phyloP scores from a whole-genome alignment of 1,284 basidiomycete species.

The Ganoderma lucidum region DNA sequence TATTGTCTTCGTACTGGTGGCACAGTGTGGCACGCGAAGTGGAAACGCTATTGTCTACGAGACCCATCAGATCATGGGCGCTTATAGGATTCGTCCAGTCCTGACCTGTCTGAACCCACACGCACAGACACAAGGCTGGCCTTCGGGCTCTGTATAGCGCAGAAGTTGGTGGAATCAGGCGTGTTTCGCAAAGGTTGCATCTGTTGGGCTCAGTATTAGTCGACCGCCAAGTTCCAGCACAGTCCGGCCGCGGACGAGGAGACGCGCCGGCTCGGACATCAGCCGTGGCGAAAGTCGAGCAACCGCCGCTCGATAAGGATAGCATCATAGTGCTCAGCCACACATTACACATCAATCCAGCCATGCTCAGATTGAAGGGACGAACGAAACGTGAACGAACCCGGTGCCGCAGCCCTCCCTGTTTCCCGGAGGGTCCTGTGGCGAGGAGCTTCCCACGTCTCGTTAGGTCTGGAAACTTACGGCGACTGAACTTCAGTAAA shows the following conservation, averaged over 20 bases:
- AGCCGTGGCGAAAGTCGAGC: background rate
- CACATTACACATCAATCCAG: background rate
- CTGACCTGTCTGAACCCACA: background rate
- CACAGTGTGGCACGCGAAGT: constrained; percentile 21
- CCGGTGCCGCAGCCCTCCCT: background rate
- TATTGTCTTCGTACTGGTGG: constrained; percentile 28
- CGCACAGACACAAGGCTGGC: background rate
- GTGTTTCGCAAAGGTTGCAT: background rate
- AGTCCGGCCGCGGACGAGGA: background rate
- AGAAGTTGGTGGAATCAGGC: background rate
- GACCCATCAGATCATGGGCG: constrained; percentile 17
- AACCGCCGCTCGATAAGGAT: background rate
- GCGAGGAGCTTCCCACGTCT: background rate
- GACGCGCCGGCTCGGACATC: background rate
- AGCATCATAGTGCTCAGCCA: background rate
- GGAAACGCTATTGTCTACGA: constrained; percentile 25
- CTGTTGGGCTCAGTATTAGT: background rate
- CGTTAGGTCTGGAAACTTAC: background rate
- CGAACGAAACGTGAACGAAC: background rate
- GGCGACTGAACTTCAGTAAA: background rate
- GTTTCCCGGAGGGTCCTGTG: background rate
- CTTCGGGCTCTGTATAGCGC: background rate
- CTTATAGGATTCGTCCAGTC: background rate
- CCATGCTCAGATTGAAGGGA: background rate
- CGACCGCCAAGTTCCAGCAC: background rate